Percentiles rank a stretch among this genome's conserved stretches.
phyloP scores from a whole-genome alignment of 202 grass and related monocot genomes.

The Zizania palustris region DNA sequence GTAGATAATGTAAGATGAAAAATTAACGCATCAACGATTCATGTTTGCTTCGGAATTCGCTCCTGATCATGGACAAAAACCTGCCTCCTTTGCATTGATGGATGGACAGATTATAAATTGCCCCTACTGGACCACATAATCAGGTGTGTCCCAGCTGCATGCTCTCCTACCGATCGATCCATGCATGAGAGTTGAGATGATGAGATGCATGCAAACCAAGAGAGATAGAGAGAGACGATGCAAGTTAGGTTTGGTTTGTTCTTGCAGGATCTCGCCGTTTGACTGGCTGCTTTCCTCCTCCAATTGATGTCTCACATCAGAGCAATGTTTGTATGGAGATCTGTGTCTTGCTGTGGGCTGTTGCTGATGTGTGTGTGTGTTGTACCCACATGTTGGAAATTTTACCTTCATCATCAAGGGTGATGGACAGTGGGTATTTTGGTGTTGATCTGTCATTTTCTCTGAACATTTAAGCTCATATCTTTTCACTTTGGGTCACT shows the following conservation, averaged over 20 bases:
- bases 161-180: not conserved
- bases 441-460: too few species aligned
- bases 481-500: not conserved
- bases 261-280: too few species aligned
- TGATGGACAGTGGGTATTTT: not conserved
- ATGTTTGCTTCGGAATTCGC: not conserved
- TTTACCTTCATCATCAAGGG: not conserved
- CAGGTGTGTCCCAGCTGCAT: constrained; percentile 16
- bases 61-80: constrained; percentile 25
- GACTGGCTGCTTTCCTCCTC: not conserved
- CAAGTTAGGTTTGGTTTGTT: not conserved
- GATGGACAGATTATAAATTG: not conserved
- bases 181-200: too few species aligned
- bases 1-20: too few species aligned
- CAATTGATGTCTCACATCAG: constrained; percentile 25
- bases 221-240: not conserved
- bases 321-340: constrained; percentile 30
- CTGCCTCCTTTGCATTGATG: constrained; percentile 11
- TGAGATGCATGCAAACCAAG: constrained; percentile 4
- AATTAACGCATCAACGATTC: not conserved
- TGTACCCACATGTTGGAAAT: not conserved
- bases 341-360: not conserved
- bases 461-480: not conserved
- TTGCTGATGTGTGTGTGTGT: not conserved
- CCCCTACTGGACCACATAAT: constrained; percentile 19